A percentile compares a stretch with the other conserved stretches of the same genome.
Conservation (phyloP, 306 rosid genomes). For the Quercus parvula region DNA sequence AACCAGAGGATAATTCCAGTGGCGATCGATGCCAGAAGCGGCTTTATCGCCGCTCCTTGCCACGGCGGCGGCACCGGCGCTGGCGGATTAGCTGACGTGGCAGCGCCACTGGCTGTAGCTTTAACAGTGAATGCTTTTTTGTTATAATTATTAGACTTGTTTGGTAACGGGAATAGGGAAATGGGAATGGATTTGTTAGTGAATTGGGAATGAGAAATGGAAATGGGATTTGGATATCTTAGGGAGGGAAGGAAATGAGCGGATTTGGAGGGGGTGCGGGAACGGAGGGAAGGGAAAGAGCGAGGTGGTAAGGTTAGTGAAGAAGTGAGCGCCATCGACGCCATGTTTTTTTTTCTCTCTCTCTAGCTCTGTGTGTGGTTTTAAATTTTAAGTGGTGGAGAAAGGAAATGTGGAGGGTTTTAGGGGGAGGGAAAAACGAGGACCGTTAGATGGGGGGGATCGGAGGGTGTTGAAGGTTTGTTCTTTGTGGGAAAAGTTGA, state of each 20-base stretch:
- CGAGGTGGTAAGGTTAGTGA: neutral
- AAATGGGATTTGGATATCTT: neutral
- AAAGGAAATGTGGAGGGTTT: neutral
- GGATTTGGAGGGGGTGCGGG: constrained; percentile 21
- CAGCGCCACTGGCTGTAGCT: constrained; percentile 33
- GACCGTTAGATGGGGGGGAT: no score
- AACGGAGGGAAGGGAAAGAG: constrained; percentile 54
- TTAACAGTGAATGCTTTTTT: neutral
- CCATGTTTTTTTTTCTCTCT: constrained; percentile 36
- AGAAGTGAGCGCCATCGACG: constrained; percentile 64
- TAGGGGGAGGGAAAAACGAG: no score
- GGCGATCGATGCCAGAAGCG: constrained; percentile 69
- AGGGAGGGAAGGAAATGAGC: neutral
- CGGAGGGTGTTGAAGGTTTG: constrained; percentile 24
- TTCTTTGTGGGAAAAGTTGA: constrained; percentile 19
- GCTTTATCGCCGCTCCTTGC: constrained; percentile 87
- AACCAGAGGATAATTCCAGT: constrained; percentile 81
- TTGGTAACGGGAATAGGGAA: neutral
- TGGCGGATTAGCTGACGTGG: constrained; percentile 16
- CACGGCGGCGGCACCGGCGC: constrained; percentile 48
- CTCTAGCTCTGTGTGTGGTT: neutral
- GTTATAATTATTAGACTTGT: neutral
- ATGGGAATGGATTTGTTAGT: neutral
- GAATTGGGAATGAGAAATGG: neutral
- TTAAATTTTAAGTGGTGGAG: neutral